phyloP scores from a whole-genome alignment of 2,329 filamentous ascomycete genomes.

The Fusarium humuli region DNA sequence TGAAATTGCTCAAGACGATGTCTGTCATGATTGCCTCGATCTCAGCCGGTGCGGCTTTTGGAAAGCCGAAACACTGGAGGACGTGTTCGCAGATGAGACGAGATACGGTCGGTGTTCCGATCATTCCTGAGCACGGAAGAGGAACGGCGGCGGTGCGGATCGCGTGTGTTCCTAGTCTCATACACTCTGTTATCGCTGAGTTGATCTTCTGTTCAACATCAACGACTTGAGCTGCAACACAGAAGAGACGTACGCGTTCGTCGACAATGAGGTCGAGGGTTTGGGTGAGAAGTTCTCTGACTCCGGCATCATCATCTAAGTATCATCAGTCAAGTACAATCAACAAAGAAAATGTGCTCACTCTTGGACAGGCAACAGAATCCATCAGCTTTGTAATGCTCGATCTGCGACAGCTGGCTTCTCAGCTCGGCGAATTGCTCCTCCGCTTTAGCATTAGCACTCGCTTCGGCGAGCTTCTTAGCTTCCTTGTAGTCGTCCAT shows the following conservation, averaged over 20 bases:
- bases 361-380: constrained; percentile 45
- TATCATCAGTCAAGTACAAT: background rate
- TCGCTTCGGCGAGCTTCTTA: constrained; percentile 37
- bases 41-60: constrained; percentile 40
- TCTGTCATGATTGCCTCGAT: constrained; percentile 42
- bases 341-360: rapidly evolving
- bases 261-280: constrained; percentile 45
- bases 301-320: constrained; percentile 36
- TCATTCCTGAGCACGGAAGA: constrained; percentile 39
- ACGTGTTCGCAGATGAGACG: constrained; percentile 47
- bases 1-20: constrained; percentile 43
- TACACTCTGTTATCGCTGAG: constrained; percentile 48
- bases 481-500: constrained; percentile 44
- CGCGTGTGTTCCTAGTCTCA: constrained; percentile 46
- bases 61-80: constrained; percentile 45
- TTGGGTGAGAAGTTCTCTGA: constrained; percentile 44
- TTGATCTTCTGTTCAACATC: constrained; percentile 49
- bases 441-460: constrained; percentile 39
- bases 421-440: constrained; percentile 40
- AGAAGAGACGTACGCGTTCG: constrained; percentile 49
- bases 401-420: constrained; percentile 42
- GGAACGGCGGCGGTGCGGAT: constrained; percentile 45
- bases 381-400: constrained; percentile 46
- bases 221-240: constrained; percentile 47
- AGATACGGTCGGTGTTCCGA: constrained; percentile 44